These are phyloP conservation scores for Coffea eugenioides DNA, from an alignment of 257 asterid genomes.

Conservation along the genomic window DNA sequence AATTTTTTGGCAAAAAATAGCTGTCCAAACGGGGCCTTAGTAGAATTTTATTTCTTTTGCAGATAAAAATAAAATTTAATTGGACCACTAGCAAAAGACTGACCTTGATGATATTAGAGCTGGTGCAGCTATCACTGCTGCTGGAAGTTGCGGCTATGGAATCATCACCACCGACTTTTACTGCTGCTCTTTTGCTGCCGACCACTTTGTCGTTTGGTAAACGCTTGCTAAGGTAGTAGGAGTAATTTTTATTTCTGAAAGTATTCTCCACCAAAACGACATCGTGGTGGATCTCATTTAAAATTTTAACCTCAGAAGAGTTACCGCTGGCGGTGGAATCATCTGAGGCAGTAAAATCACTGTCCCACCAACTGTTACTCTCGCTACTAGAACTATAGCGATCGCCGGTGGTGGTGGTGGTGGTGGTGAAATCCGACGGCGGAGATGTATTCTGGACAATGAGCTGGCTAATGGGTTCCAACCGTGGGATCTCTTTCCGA, in stretches of 20 bases:
- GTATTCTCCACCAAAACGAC: slow-evolving; percentile 7
- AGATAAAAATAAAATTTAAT: too few relatives aligned
- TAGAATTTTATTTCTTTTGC: neutral
- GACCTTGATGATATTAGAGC: slow-evolving; percentile 46
- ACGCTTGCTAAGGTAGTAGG: neutral
- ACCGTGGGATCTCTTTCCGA: slow-evolving; percentile 44
- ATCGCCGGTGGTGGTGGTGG: slow-evolving; percentile 1
- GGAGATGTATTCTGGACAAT: slow-evolving; percentile 35
- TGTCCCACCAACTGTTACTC: slow-evolving; percentile 49
- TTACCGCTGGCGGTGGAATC: slow-evolving; percentile 26
- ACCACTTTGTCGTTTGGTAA: slow-evolving; percentile 15
- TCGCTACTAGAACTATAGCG: slow-evolving; percentile 30
- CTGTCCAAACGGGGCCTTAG: too few relatives aligned
- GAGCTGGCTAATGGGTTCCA: slow-evolving; percentile 44
- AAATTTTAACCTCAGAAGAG: slow-evolving; percentile 28
- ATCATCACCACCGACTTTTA: slow-evolving; percentile 42
- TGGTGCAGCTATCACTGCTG: slow-evolving; percentile 32
- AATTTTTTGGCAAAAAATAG: too few relatives aligned
- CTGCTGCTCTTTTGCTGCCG: slow-evolving; percentile 29
- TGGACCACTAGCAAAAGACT: neutral
- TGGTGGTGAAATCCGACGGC: slow-evolving; percentile 4
- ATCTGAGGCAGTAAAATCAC: slow-evolving; percentile 52
- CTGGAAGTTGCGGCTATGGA: slow-evolving; percentile 30
- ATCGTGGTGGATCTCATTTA: slow-evolving; percentile 17
- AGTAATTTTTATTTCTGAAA: too few relatives aligned